phyloP scores from a whole-genome alignment of 441 rosid genomes.

The Capsella rubella region DNA sequence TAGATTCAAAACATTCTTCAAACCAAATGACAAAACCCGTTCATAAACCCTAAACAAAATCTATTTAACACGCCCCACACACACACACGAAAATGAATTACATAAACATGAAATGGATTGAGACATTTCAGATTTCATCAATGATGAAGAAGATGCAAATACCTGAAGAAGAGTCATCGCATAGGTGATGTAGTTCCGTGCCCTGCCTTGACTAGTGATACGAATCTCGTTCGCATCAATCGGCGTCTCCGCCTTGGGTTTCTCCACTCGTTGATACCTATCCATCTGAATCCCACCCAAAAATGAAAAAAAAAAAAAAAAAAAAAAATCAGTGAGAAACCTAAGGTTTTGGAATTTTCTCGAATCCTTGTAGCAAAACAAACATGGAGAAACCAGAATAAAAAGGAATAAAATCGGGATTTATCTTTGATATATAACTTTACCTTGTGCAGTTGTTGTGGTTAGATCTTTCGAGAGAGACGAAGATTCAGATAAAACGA shows the following conservation, averaged over 20 bases:
- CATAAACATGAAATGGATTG: neutral
- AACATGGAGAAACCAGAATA: neutral
- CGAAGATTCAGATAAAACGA: constrained; percentile 34
- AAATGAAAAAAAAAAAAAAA: neutral
- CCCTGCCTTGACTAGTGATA: constrained; percentile 67
- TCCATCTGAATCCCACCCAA: constrained; percentile 54
- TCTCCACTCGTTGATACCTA: constrained; percentile 73
- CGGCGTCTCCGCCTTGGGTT: constrained; percentile 58
- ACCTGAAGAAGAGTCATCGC: constrained; percentile 77
- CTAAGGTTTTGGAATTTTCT: constrained; percentile 27
- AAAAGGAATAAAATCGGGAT: neutral
- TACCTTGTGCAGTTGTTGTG: constrained; percentile 33
- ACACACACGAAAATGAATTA: neutral
- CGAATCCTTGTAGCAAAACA: neutral
- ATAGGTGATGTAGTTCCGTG: constrained; percentile 76
- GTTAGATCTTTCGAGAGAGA: constrained; percentile 25
- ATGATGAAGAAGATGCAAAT: neutral
- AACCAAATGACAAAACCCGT: neutral
- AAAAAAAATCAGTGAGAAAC: constrained; percentile 18
- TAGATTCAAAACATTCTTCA: constrained; percentile 1
- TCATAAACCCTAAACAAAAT: constrained; percentile 35
- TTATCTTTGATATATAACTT: constrained; percentile 13
- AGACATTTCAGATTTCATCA: constrained; percentile 27
- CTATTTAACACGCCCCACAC: neutral
- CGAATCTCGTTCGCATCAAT: constrained; percentile 78